Conservation (phyloP, 129 eudicot species). For the Apium graveolens region DNA sequence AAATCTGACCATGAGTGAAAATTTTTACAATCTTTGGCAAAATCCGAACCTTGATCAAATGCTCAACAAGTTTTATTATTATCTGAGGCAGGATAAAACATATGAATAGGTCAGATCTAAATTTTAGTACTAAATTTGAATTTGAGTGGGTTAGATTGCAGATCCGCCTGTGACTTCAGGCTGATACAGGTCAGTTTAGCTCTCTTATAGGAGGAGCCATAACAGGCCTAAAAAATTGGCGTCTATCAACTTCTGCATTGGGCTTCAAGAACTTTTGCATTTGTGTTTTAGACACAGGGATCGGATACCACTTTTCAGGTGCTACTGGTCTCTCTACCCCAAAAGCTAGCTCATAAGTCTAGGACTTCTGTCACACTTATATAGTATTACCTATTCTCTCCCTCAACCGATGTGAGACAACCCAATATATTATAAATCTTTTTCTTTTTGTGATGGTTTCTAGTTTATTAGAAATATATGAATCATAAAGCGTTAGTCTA, state of each 20-base stretch:
- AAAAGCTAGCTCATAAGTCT: not conserved
- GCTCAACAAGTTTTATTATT: not conserved
- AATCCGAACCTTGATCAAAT: not conserved
- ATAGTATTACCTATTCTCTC: too few species aligned
- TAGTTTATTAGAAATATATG: not conserved
- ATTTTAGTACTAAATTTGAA: not conserved
- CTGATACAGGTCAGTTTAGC: not conserved
- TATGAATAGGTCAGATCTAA: too few species aligned
- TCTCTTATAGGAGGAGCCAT: not conserved
- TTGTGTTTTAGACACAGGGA: too few species aligned
- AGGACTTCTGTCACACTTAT: too few species aligned
- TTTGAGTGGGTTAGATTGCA: not conserved
- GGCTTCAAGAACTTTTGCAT: too few species aligned
- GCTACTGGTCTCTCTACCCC: too few species aligned
- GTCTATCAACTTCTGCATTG: not conserved
- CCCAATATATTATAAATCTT: not conserved
- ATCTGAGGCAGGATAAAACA: not conserved
- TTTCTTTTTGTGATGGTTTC: not conserved
- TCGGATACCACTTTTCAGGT: too few species aligned
- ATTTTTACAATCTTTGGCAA: too few species aligned
- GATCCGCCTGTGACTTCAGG: not conserved
- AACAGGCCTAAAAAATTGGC: not conserved
- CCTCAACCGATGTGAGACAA: not conserved
- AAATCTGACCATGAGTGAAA: not conserved
- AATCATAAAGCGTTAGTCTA: not conserved